Conservation (phyloP, 495 filamentous ascomycete species). For the Tricharina praecox region DNA sequence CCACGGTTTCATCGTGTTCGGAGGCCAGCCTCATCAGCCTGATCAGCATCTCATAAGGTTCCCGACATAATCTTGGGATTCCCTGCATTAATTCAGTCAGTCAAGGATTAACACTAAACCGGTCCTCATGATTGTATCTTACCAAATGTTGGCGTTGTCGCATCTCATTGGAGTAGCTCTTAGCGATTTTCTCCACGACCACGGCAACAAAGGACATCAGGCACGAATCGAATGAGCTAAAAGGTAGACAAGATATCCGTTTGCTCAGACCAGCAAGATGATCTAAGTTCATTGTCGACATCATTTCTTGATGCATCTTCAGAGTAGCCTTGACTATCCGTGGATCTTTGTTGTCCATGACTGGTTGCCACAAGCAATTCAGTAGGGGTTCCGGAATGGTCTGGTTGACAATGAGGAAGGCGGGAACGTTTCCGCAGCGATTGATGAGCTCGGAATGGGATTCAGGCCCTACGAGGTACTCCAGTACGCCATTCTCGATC, state of each 20-base stretch:
- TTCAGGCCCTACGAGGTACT: constrained; percentile 77
- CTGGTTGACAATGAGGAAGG: constrained; percentile 68
- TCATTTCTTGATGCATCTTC: constrained; percentile 51
- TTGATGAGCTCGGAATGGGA: constrained; percentile 81
- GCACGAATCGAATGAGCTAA: constrained; percentile 32
- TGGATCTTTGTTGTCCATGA: constrained; percentile 68
- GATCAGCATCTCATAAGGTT: constrained; percentile 24
- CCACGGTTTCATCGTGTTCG: constrained; percentile 27
- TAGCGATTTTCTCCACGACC: constrained; percentile 14
- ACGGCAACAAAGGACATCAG: constrained; percentile 23
- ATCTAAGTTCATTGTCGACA: constrained; percentile 39
- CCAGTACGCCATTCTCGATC: constrained; percentile 46
- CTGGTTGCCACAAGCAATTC: constrained; percentile 69
- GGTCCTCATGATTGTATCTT: too few relatives aligned
- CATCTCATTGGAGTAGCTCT: constrained; percentile 11
- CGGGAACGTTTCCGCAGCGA: constrained; percentile 65
- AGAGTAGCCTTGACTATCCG: constrained; percentile 65
- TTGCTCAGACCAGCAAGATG: constrained; percentile 52
- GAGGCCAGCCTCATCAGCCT: constrained; percentile 24
- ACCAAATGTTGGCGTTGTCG: constrained; percentile 11
- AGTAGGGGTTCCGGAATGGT: constrained; percentile 56
- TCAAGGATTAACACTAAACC: not conserved
- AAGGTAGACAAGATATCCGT: constrained; percentile 53
- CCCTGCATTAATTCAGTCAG: not conserved
- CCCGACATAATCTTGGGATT: not conserved